Conservation (phyloP, 805 yeast species). For the Metschnikowia baotianmanensis region DNA sequence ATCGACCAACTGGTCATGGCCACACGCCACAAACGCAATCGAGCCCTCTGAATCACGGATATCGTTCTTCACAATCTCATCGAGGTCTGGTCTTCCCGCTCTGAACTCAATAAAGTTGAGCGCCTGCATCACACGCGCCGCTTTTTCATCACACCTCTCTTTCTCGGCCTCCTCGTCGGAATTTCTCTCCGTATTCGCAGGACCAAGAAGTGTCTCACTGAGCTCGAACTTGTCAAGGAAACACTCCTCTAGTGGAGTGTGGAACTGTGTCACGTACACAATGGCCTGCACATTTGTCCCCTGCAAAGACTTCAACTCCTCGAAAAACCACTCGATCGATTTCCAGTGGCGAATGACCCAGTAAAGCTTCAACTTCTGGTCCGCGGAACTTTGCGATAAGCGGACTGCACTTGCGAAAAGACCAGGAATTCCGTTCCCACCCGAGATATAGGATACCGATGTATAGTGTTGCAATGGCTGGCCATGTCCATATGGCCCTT, state of each 20-base stretch:
- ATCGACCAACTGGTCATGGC: constrained; percentile 59
- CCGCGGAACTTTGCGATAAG: constrained; percentile 16
- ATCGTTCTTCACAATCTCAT: constrained; percentile 32
- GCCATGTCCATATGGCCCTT: constrained; percentile 59
- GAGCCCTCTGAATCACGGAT: constrained; percentile 35
- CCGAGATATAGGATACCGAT: constrained; percentile 51
- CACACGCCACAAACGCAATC: constrained; percentile 55
- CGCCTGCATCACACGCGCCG: constrained; percentile 16
- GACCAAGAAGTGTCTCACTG: background rate
- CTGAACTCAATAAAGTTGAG: constrained; percentile 39
- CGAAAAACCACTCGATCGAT: constrained; percentile 37
- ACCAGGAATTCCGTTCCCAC: constrained; percentile 65
- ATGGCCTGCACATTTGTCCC: constrained; percentile 33
- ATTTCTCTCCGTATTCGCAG: constrained; percentile 12
- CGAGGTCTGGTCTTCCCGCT: constrained; percentile 42
- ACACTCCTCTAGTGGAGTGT: constrained; percentile 7
- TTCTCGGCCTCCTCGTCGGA: background rate
- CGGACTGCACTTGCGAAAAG: constrained; percentile 42
- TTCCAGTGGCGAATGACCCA: constrained; percentile 40
- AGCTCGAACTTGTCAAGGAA: constrained; percentile 4
- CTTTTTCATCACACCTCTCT: background rate
- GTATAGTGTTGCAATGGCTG: constrained; percentile 47
- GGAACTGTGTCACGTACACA: constrained; percentile 26
- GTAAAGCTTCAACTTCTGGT: constrained; percentile 19
- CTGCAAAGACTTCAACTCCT: constrained; percentile 32